Conservation (phyloP, 768 basidiomycete genomes). For the Hebeloma cylindrosporum region DNA sequence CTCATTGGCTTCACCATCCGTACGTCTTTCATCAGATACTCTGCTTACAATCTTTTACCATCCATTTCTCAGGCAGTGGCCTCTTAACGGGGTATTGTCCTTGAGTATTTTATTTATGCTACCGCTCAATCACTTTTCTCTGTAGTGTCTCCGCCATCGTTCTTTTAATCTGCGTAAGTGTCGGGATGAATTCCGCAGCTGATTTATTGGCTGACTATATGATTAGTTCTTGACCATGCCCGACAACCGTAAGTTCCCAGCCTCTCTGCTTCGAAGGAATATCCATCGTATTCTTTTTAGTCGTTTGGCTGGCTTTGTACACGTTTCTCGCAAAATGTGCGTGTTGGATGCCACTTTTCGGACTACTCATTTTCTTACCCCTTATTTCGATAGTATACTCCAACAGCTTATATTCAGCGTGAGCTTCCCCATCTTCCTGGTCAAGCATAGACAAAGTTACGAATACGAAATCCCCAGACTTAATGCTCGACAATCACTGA, state of each 20-base stretch:
- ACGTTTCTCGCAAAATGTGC: conserved; percentile 32
- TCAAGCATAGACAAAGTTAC: no score
- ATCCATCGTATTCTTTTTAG: conserved; percentile 15
- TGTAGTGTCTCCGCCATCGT: conserved; percentile 15
- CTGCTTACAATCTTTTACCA: neutral
- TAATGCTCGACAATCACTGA: no score
- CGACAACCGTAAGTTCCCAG: conserved; percentile 18
- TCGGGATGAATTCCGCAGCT: no score
- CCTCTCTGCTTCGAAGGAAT: no score
- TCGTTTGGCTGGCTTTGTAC: conserved; percentile 33
- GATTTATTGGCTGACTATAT: neutral
- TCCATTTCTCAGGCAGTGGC: conserved; percentile 20
- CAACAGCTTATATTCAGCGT: conserved; percentile 28
- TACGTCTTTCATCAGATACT: conserved; percentile 17
- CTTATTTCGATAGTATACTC: conserved; percentile 23
- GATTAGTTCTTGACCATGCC: conserved; percentile 25
- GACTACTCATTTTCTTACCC: neutral
- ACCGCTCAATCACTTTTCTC: neutral
- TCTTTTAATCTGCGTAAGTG: conserved; percentile 24
- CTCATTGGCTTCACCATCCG: conserved; percentile 31
- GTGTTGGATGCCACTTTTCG: conserved; percentile 4
- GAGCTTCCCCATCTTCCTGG: no score
- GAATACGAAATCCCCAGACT: no score
- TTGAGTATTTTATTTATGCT: neutral
- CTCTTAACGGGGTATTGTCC: conserved; percentile 27